These are phyloP conservation scores for Diplosphaera chodatii DNA, from an alignment of 139 green algal genomes.

Conservation along the genomic window DNA sequence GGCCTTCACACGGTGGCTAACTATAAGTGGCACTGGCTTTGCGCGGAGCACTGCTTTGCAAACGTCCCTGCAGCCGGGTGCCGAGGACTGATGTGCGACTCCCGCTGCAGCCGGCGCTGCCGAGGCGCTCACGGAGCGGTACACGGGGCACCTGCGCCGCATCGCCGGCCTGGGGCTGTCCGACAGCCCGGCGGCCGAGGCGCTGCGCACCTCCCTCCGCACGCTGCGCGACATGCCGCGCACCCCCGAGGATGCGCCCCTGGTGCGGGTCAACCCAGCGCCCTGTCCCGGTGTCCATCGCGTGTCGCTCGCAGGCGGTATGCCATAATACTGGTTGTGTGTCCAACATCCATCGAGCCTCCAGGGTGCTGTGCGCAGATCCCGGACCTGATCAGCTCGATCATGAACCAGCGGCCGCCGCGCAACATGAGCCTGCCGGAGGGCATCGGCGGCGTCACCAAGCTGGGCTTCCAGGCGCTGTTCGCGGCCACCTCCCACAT, in stretches of 20 bases:
- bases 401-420: neutral
- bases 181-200: no score
- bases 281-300: no score
- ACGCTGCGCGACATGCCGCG: neutral
- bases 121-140: neutral
- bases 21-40: no score
- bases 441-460: neutral
- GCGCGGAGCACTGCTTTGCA: no score
- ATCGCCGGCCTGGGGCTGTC: neutral
- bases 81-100: no score
- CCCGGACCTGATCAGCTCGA: neutral
- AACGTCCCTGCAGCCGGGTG: no score
- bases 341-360: no score
- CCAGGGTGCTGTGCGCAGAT: neutral
- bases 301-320: no score
- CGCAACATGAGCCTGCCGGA: neutral
- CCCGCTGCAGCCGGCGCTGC: neutral
- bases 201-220: neutral
- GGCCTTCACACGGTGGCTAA: no score
- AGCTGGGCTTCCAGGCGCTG: neutral
- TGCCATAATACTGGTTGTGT: no score
- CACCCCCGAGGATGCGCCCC: neutral
- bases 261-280: no score
- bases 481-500: neutral
- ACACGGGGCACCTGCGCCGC: neutral